These are phyloP conservation scores for Aureobasidium sp. DNA, from an alignment of 2,329 filamentous ascomycete genomes.

Conservation along the genomic window DNA sequence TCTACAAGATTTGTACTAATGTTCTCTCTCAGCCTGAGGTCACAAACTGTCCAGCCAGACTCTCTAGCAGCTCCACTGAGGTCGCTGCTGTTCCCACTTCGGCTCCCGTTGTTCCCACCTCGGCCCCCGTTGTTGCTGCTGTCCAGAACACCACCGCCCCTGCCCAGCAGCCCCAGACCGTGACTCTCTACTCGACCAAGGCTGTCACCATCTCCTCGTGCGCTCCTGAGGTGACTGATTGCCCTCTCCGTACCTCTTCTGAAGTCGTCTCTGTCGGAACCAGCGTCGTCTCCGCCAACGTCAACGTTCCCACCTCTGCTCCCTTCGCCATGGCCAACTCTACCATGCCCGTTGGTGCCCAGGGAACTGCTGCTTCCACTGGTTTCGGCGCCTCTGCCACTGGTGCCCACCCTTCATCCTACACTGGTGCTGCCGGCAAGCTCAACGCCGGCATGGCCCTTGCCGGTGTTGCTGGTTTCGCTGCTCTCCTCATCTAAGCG, in stretches of 20 bases:
- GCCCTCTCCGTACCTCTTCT: conserved; percentile 22
- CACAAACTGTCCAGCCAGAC: conserved; percentile 20
- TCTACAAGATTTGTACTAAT: neutral
- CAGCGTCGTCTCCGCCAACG: conserved; percentile 7
- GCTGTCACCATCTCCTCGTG: conserved; percentile 35
- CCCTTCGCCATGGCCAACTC: conserved; percentile 12
- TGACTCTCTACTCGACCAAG: conserved; percentile 23
- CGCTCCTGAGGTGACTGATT: conserved; percentile 32
- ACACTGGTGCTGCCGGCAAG: conserved; percentile 19
- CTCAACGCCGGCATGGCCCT: conserved; percentile 18
- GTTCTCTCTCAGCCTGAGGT: conserved; percentile 17
- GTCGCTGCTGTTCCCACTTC: neutral
- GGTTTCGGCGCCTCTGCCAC: conserved; percentile 16
- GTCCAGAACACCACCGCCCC: conserved; percentile 3
- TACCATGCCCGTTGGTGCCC: conserved; percentile 1
- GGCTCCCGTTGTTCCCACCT: neutral
- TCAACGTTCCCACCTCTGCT: neutral
- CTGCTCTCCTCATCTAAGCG: conserved; percentile 20
- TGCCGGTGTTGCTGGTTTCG: conserved; percentile 20
- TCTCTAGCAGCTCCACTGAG: neutral
- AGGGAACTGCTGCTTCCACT: conserved; percentile 13
- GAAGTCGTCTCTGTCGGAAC: neutral
- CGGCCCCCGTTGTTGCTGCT: neutral
- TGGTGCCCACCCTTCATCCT: conserved; percentile 5
- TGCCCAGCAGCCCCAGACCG: neutral